A percentile compares a stretch with the other conserved stretches of the same genome.
Evolutionary conservation across 129 eudicot species (phyloP).

Genomic region (Lactuca sativa): DNA sequence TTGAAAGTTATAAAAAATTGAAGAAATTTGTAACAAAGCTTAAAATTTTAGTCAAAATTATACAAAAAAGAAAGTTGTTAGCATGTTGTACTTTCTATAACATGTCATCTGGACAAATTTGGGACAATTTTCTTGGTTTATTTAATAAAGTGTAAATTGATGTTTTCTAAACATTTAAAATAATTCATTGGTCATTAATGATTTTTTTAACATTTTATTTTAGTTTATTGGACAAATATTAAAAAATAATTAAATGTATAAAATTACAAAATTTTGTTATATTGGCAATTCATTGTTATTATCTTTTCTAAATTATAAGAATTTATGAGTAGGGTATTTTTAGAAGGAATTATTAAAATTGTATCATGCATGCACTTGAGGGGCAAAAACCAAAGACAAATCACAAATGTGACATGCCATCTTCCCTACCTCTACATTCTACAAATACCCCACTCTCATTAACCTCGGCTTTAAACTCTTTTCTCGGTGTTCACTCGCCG

Average conservation of each 20-base stretch:
- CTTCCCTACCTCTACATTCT: conserved; percentile 30
- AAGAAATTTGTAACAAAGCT: no score
- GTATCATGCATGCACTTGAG: conserved; percentile 19
- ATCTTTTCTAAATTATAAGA: background rate
- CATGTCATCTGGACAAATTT: no score
- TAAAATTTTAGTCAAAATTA: no score
- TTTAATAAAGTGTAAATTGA: no score
- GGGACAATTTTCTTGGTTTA: no score
- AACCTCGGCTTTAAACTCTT: background rate
- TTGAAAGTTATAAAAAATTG: no score
- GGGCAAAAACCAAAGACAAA: background rate
- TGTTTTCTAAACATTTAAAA: no score
- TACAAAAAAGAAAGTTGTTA: no score
- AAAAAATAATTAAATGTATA: background rate
- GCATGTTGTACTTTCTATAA: no score
- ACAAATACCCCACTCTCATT: conserved; percentile 21
- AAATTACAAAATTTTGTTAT: background rate
- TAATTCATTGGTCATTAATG: no score
- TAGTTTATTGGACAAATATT: conserved; percentile 2
- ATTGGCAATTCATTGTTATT: no score
- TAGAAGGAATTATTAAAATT: background rate
- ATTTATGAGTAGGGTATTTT: background rate
- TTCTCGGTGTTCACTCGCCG: background rate
- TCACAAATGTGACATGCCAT: conserved; percentile 19
- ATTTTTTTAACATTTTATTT: no score